phyloP scores from a whole-genome alignment of 139 green algal genomes.

The Zygnema circumcarinatum region DNA sequence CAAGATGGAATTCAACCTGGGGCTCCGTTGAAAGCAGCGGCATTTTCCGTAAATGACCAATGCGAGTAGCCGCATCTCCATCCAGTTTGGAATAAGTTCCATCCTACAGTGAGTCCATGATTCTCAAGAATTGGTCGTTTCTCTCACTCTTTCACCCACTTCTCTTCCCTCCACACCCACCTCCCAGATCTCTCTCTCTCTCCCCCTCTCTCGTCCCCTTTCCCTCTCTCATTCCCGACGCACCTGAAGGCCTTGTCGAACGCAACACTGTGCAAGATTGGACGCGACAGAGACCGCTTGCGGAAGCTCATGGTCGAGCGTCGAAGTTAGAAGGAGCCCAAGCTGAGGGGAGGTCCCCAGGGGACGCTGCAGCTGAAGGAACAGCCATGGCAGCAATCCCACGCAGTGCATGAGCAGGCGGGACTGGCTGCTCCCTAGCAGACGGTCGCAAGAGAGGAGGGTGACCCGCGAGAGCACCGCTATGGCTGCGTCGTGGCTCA shows the following conservation, averaged over 20 bases:
- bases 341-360: background rate
- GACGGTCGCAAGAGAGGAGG: slow-evolving; percentile 61
- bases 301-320: slow-evolving; percentile 27
- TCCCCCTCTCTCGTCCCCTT: too few species aligned
- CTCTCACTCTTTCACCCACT: too few species aligned
- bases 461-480: slow-evolving; percentile 60
- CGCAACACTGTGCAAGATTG: slow-evolving; percentile 51
- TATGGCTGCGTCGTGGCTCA: slow-evolving; percentile 66
- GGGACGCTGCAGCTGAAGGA: slow-evolving; percentile 65
- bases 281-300: slow-evolving; percentile 26
- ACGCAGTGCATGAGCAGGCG: slow-evolving; percentile 77
- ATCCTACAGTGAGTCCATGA: background rate
- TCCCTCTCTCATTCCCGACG: too few species aligned
- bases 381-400: slow-evolving; percentile 78
- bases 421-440: slow-evolving; percentile 72
- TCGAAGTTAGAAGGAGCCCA: slow-evolving; percentile 10
- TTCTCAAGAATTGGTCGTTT: too few species aligned
- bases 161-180: too few species aligned
- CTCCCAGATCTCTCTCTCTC: too few species aligned
- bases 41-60: background rate
- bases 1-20: background rate
- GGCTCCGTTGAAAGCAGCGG: too few species aligned
- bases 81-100: background rate
- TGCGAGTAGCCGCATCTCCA: background rate
- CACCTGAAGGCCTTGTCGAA: slow-evolving; percentile 34